Percentiles rank a stretch among this genome's conserved stretches.
These are phyloP conservation scores for Dillenia suffruticosa DNA, from an alignment of 164 flowering plant genomes.

Conservation along the genomic window DNA sequence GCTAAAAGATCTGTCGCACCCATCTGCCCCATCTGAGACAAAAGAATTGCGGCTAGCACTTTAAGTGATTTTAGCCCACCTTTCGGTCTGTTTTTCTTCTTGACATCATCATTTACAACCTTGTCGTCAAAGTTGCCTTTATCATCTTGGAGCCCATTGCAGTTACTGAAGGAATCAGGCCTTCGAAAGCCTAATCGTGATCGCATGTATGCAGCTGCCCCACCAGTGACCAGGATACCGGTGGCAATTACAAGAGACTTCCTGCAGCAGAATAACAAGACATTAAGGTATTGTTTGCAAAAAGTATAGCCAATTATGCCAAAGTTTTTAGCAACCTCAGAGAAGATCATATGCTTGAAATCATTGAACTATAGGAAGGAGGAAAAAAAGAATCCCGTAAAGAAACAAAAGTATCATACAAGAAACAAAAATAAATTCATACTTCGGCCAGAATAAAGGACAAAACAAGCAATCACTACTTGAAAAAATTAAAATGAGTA, in stretches of 20 bases:
- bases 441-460: too few species aligned
- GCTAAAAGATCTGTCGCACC: slow-evolving; percentile 73
- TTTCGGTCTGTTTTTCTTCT: slow-evolving; percentile 37
- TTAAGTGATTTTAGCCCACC: slow-evolving; percentile 76
- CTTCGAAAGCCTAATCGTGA: slow-evolving; percentile 37
- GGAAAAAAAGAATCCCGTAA: not conserved
- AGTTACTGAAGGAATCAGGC: slow-evolving; percentile 28
- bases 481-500: too few species aligned
- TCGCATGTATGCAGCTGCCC: slow-evolving; percentile 75
- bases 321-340: not conserved
- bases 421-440: not conserved
- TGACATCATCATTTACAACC: slow-evolving; percentile 19
- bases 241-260: slow-evolving; percentile 72
- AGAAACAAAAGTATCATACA: not conserved
- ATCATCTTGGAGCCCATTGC: slow-evolving; percentile 31
- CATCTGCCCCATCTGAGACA: slow-evolving; percentile 73
- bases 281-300: not conserved
- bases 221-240: slow-evolving; percentile 78
- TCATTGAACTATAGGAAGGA: not conserved
- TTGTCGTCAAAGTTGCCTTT: slow-evolving; percentile 22
- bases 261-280: slow-evolving; percentile 39
- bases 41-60: slow-evolving; percentile 68
- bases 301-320: not conserved
- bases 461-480: too few species aligned
- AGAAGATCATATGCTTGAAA: not conserved